These are phyloP conservation scores for Aspergillus ustus DNA, from an alignment of 2,329 filamentous ascomycete genomes.

Conservation along the genomic window DNA sequence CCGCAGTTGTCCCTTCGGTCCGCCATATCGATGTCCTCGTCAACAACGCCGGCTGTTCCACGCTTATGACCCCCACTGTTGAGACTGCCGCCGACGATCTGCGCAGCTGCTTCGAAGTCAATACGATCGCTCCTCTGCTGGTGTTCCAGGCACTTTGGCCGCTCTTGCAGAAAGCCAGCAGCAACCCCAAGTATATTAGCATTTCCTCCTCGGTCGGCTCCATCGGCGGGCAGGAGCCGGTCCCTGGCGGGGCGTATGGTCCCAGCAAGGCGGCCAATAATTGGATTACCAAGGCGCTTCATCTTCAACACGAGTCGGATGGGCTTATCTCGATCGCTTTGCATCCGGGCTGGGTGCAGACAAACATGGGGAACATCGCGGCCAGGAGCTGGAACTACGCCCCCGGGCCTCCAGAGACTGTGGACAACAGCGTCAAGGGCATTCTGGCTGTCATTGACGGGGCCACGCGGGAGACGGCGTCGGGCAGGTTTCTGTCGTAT, in stretches of 20 bases:
- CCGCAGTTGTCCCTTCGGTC: conserved; percentile 27
- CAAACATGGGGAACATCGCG: conserved; percentile 32
- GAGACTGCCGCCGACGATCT: conserved; percentile 24
- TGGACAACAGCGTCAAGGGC: conserved; percentile 39
- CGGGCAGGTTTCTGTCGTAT: conserved; percentile 42
- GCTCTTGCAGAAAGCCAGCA: conserved; percentile 19
- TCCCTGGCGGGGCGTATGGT: conserved; percentile 30
- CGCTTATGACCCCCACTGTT: conserved; percentile 65
- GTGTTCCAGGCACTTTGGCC: conserved; percentile 30
- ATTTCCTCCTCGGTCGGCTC: conserved; percentile 31
- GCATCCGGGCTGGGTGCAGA: conserved; percentile 48
- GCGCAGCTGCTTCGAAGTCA: conserved; percentile 25
- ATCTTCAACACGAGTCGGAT: conserved; percentile 29
- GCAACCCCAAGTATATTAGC: conserved; percentile 25
- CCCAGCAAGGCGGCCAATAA: conserved; percentile 30
- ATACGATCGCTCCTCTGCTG: conserved; percentile 42
- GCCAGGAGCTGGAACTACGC: conserved; percentile 39
- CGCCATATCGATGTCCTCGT: conserved; percentile 34
- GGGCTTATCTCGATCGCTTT: conserved; percentile 26
- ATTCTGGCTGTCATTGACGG: conserved; percentile 44
- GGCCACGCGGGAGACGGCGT: conserved; percentile 37
- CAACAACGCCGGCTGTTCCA: conserved; percentile 47
- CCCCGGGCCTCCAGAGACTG: conserved; percentile 29
- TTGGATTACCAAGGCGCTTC: conserved; percentile 26
- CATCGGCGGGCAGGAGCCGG: conserved; percentile 24